phyloP scores from a whole-genome alignment of 2,329 filamentous ascomycete species.

The Beauveria scarabaeidicola region DNA sequence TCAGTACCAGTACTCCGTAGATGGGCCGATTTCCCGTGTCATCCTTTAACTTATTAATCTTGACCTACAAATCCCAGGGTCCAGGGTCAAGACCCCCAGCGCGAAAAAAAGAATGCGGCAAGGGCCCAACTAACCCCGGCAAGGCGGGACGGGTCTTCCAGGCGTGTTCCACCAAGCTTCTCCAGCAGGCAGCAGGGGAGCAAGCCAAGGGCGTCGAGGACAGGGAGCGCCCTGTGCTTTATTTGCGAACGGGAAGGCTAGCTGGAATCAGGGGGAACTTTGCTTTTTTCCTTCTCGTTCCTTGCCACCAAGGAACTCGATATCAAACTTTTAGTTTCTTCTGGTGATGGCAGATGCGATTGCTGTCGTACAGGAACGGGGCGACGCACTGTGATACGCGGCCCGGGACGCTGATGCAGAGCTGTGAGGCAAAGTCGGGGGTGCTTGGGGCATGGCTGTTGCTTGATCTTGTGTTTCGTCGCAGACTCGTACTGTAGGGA shows the following conservation, averaged over 20 bases:
- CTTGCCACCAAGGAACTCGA: neutral
- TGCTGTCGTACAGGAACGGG: neutral
- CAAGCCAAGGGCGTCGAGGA: neutral
- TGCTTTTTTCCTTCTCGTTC: too few relatives aligned
- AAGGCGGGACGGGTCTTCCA: slow-evolving; percentile 2
- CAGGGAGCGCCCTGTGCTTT: slow-evolving; percentile 1
- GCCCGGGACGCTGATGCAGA: neutral
- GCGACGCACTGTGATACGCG: neutral
- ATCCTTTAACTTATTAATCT: too few relatives aligned
- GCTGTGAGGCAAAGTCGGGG: neutral
- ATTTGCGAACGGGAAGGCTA: slow-evolving; percentile 4
- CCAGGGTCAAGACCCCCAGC: too few relatives aligned
- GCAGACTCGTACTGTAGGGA: neutral
- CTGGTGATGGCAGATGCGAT: neutral
- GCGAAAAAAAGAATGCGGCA: too few relatives aligned
- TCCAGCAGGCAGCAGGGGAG: slow-evolving; percentile 4
- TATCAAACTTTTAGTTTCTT: neutral
- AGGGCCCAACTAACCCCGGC: too few relatives aligned
- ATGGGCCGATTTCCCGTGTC: too few relatives aligned
- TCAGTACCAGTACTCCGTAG: too few relatives aligned
- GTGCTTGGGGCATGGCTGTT: neutral
- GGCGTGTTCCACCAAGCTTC: slow-evolving; percentile 6
- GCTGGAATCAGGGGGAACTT: neutral
- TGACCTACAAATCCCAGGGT: too few relatives aligned
- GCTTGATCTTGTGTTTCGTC: neutral